Evolutionary conservation across 192 early-diverging fungal genomes (phyloP).

Genomic region (Linnemannia zychae): DNA sequence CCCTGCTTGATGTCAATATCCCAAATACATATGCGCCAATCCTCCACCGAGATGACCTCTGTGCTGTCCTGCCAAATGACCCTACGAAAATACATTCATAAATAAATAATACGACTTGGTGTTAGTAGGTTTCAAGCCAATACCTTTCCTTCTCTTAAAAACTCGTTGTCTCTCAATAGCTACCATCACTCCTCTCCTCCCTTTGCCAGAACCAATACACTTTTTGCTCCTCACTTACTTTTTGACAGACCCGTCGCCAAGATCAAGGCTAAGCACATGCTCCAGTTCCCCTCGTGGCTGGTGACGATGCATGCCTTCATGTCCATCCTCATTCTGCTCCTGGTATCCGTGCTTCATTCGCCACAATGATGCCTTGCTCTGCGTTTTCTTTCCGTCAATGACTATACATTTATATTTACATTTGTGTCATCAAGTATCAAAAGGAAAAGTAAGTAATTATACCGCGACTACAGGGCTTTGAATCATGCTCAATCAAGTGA

Average conservation of each 20-base stretch:
- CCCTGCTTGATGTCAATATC: constrained; percentile 59
- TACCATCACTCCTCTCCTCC: too few relatives aligned
- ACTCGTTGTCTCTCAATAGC: not conserved
- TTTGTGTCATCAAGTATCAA: too few relatives aligned
- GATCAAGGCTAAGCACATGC: constrained; percentile 46
- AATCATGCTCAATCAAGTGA: not conserved
- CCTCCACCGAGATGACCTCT: constrained; percentile 49
- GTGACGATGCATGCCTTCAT: constrained; percentile 40
- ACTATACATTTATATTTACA: constrained; percentile 22
- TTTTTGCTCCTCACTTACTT: constrained; percentile 32
- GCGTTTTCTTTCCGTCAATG: constrained; percentile 30
- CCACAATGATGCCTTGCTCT: constrained; percentile 55
- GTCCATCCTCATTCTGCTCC: constrained; percentile 28
- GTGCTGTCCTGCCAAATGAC: constrained; percentile 49
- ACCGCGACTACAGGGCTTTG: not conserved
- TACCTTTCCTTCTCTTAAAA: not conserved
- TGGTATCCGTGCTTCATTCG: constrained; percentile 26
- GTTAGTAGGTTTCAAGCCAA: not conserved
- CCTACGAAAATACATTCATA: constrained; percentile 7
- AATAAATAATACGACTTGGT: too few relatives aligned
- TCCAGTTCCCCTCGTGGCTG: constrained; percentile 43
- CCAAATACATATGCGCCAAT: constrained; percentile 63
- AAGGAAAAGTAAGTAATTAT: too few relatives aligned
- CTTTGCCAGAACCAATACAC: too few relatives aligned
- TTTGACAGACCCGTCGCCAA: constrained; percentile 43